Evolutionary conservation across 768 basidiomycete genomes (phyloP).

Genomic region (Pleurotus ostreatus): DNA sequence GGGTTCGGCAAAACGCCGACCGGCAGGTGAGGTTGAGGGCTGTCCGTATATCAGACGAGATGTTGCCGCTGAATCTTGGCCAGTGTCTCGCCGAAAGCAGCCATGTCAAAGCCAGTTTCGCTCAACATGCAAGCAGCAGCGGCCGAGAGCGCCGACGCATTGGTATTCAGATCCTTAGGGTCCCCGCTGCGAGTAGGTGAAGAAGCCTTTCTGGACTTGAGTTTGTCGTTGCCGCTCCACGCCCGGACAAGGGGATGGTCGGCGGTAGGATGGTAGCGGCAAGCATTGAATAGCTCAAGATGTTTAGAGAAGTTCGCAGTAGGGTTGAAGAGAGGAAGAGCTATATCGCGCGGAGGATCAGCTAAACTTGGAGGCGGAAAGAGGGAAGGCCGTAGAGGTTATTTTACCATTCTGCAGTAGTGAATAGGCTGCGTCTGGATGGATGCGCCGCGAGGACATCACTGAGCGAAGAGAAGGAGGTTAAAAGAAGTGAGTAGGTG

Average conservation of each 20-base stretch:
- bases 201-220: not conserved
- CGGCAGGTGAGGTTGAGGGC: not conserved
- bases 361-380: not conserved
- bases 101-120: slow-evolving; percentile 20
- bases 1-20: not conserved
- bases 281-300: slow-evolving; percentile 43
- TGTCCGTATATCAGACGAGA: not conserved
- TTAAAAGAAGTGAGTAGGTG: slow-evolving; percentile 4
- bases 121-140: slow-evolving; percentile 18
- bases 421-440: slow-evolving; percentile 33
- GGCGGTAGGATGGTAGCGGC: slow-evolving; percentile 32
- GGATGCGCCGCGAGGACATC: slow-evolving; percentile 37
- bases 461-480: slow-evolving; percentile 26
- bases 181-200: slow-evolving; percentile 3
- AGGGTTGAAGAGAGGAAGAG: slow-evolving; percentile 51
- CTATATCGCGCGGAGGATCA: slow-evolving; percentile 21
- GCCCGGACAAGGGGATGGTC: slow-evolving; percentile 35
- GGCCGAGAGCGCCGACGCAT: not conserved
- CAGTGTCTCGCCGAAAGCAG: slow-evolving; percentile 20
- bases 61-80: slow-evolving; percentile 16
- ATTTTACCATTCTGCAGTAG: slow-evolving; percentile 40
- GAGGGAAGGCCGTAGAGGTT: not conserved
- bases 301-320: slow-evolving; percentile 42
- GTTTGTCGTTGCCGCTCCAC: slow-evolving; percentile 20
- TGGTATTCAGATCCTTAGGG: slow-evolving; percentile 4